Conservation (phyloP, 495 filamentous ascomycete species). For the Thozetella sp. region DNA sequence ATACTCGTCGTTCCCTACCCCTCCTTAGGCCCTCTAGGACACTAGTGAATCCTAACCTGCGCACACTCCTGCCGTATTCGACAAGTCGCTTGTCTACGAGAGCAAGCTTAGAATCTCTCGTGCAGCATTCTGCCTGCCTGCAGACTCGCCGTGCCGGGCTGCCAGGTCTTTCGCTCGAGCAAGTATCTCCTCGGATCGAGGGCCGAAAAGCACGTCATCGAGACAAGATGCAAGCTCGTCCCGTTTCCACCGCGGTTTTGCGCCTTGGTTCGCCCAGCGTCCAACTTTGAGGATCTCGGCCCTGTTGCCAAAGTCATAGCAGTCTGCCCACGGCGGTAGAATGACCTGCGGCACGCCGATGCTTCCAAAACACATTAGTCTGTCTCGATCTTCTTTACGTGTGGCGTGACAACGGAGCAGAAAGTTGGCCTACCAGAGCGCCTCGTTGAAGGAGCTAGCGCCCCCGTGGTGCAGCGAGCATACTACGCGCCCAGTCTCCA, state of each 20-base stretch:
- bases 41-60: too few relatives aligned
- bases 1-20: too few relatives aligned
- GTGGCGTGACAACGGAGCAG: neutral
- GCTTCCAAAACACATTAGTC: too few relatives aligned
- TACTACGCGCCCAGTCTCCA: slow-evolving; percentile 31
- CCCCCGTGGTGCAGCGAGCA: slow-evolving; percentile 48
- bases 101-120: neutral
- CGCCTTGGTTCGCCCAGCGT: slow-evolving; percentile 39
- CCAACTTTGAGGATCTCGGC: slow-evolving; percentile 54
- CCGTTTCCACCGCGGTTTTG: neutral
- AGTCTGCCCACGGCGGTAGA: slow-evolving; percentile 56
- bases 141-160: neutral
- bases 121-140: neutral
- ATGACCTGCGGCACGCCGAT: slow-evolving; percentile 52
- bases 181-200: neutral
- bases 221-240: neutral
- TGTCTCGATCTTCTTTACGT: too few relatives aligned
- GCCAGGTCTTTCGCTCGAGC: neutral
- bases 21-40: too few relatives aligned
- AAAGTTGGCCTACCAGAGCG: slow-evolving; percentile 26
- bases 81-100: too few relatives aligned
- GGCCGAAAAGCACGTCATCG: neutral
- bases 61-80: too few relatives aligned
- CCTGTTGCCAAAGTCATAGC: slow-evolving; percentile 52
- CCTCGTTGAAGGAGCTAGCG: slow-evolving; percentile 43